Conservation (phyloP, 192 early-diverging fungal species). For the Backusella liffmaniae region DNA sequence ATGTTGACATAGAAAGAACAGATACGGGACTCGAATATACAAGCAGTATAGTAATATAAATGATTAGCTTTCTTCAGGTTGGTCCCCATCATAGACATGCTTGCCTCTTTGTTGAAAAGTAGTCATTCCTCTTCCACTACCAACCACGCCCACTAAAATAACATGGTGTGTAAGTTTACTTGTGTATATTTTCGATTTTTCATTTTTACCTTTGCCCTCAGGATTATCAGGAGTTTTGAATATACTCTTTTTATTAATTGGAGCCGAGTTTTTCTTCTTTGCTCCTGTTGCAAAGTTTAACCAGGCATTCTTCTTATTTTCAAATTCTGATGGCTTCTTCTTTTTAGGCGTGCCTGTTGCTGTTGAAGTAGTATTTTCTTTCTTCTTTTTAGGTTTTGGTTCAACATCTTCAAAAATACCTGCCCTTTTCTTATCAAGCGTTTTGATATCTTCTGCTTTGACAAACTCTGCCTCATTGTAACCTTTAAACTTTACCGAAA, state of each 20-base stretch:
- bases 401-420: constrained; percentile 33
- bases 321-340: constrained; percentile 58
- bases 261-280: constrained; percentile 46
- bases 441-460: constrained; percentile 45
- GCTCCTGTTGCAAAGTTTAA: constrained; percentile 62
- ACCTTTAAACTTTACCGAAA: constrained; percentile 61
- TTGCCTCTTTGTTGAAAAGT: constrained; percentile 72
- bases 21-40: neutral
- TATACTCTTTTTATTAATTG: constrained; percentile 69
- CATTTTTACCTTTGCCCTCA: constrained; percentile 61
- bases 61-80: neutral
- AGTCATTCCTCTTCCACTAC: constrained; percentile 78
- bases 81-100: constrained; percentile 50
- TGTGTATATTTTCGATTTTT: neutral
- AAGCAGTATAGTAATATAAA: neutral
- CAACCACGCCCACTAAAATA: constrained; percentile 71
- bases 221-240: constrained; percentile 84
- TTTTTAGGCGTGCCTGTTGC: constrained; percentile 25
- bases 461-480: constrained; percentile 57
- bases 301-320: constrained; percentile 75
- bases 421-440: constrained; percentile 41
- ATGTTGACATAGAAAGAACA: neutral
- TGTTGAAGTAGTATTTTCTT: constrained; percentile 1
- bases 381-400: constrained; percentile 8
- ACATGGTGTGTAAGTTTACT: neutral